These are phyloP conservation scores for Clavaria fumosa DNA, from an alignment of 768 basidiomycete genomes.

Conservation along the genomic window DNA sequence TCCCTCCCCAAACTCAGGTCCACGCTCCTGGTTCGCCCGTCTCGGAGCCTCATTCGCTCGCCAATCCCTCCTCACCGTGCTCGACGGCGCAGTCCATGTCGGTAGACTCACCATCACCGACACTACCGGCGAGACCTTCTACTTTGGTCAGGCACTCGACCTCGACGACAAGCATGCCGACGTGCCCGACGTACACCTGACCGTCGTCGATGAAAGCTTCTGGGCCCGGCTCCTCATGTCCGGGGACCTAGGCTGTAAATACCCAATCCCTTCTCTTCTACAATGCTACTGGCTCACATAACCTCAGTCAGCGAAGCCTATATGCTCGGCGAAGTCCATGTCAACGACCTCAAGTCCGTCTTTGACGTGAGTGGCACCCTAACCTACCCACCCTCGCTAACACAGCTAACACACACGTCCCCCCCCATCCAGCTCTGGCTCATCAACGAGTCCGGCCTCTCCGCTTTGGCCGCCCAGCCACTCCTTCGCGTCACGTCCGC, in stretches of 20 bases:
- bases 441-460: constrained; percentile 46
- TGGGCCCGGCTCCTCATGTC: constrained; percentile 52
- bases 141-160: no score
- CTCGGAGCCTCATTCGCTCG: no score
- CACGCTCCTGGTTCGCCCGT: no score
- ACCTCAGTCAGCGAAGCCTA: constrained; percentile 53
- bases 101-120: constrained; percentile 50
- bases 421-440: constrained; percentile 41
- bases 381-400: constrained; percentile 5
- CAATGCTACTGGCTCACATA: neutral
- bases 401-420: constrained; percentile 3
- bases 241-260: constrained; percentile 52
- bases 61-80: constrained; percentile 41
- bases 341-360: constrained; percentile 38
- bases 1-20: no score
- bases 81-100: constrained; percentile 39
- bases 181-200: constrained; percentile 43
- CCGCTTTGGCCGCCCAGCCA: constrained; percentile 38
- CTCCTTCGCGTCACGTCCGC: constrained; percentile 41
- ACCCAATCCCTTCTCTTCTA: neutral
- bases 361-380: constrained; percentile 59
- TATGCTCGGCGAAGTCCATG: constrained; percentile 56
- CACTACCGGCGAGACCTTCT: constrained; percentile 41
- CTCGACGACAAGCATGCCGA: constrained; percentile 41
- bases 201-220: constrained; percentile 43